Evolutionary conservation across 345 rosid genomes (phyloP).

Genomic region (rapeseed (Brassica napus)): Da-Ae NC_063442.1:43501501-43502000

Average conservation of each 20-base stretch:
- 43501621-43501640: conserved; percentile 70
- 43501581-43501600: conserved; percentile 86
- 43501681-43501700: conserved; percentile 80
- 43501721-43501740: conserved; percentile 73
- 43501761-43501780: conserved; percentile 70
- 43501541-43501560: conserved; percentile 56
- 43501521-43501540: conserved; percentile 65
- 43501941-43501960: conserved; percentile 28
- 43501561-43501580: conserved; percentile 80
- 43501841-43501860: conserved; percentile 64
- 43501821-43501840: conserved; percentile 82
- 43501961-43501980: background rate
- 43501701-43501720: conserved; percentile 77
- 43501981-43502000: background rate
- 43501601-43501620: conserved; percentile 64
- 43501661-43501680: conserved; percentile 52
- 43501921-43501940: conserved; percentile 71
- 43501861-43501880: conserved; percentile 88
- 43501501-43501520: conserved; percentile 57
- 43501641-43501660: conserved; percentile 54
- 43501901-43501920: conserved; percentile 82
- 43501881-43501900: conserved; percentile 91
- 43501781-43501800: conserved; percentile 62
- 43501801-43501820: conserved; percentile 79
- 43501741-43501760: conserved; percentile 69